These are phyloP conservation scores for Pleodorina starrii DNA, from an alignment of 139 green algal species.

Conservation along the genomic window DNA sequence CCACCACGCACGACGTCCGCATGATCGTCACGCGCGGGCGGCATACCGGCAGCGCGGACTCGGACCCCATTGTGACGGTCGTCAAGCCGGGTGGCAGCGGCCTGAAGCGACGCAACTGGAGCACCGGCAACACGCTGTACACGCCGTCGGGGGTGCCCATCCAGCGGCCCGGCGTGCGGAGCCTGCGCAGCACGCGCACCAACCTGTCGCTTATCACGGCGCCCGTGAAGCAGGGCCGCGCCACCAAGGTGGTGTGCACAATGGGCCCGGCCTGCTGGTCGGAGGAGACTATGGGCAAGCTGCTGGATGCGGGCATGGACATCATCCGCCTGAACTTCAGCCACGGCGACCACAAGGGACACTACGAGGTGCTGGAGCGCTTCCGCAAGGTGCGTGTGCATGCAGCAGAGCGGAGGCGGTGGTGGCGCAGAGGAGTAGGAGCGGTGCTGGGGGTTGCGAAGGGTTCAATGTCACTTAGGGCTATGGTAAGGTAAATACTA, in stretches of 20 bases:
- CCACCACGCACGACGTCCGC: conserved; percentile 71
- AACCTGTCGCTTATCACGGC: conserved; percentile 69
- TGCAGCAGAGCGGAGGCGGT: too few relatives aligned
- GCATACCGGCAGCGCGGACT: conserved; percentile 50
- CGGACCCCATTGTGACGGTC: conserved; percentile 50
- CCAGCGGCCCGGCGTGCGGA: conserved; percentile 55
- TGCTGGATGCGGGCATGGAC: conserved; percentile 82
- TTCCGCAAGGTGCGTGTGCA: conserved; percentile 65
- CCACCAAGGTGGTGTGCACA: conserved; percentile 78
- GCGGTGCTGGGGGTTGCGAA: too few relatives aligned
- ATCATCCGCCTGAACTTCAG: conserved; percentile 81
- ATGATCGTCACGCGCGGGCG: conserved; percentile 56
- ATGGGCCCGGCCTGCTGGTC: conserved; percentile 76
- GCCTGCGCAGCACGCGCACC: conserved; percentile 68
- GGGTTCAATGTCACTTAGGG: too few relatives aligned
- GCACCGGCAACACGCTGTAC: conserved; percentile 56
- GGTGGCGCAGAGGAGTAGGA: too few relatives aligned
- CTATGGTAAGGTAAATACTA: too few relatives aligned
- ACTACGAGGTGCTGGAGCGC: conserved; percentile 71
- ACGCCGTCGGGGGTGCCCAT: conserved; percentile 56
- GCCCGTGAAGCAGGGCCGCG: conserved; percentile 51
- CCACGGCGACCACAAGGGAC: conserved; percentile 76
- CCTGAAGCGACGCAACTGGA: conserved; percentile 58
- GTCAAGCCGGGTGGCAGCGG: conserved; percentile 52
- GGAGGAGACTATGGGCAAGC: conserved; percentile 70